These are phyloP conservation scores for Scopulariopsis brevicaulis DNA, from an alignment of 2,329 filamentous ascomycete genomes.

Conservation along the genomic window DNA sequence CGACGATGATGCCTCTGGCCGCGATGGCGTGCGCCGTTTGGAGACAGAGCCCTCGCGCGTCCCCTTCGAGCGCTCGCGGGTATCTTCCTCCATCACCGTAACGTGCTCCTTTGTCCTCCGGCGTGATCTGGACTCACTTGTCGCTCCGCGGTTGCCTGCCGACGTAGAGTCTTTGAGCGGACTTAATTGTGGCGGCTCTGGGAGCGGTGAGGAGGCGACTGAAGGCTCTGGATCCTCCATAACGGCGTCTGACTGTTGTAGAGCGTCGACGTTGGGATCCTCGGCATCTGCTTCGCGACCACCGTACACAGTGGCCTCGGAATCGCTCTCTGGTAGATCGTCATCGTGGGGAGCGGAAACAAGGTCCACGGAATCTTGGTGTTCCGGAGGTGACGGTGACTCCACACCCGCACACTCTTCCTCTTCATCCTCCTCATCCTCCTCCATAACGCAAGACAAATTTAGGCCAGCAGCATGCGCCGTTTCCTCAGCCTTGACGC, in stretches of 20 bases:
- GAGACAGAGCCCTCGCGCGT: not conserved
- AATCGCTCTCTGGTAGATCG: conserved; percentile 16
- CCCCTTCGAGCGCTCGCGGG: conserved; percentile 24
- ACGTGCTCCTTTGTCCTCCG: conserved; percentile 25
- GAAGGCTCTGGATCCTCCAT: conserved; percentile 11
- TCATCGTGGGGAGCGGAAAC: not conserved
- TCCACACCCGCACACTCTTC: conserved; percentile 4
- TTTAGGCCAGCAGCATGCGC: conserved; percentile 18
- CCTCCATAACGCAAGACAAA: conserved; percentile 35
- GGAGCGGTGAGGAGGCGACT: conserved; percentile 31
- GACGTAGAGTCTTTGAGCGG: conserved; percentile 40
- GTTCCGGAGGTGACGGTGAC: not conserved
- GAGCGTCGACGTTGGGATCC: conserved; percentile 31
- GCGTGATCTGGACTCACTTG: conserved; percentile 8
- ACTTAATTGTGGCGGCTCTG: conserved; percentile 32
- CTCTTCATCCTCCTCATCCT: conserved; percentile 20
- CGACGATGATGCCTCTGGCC: not conserved
- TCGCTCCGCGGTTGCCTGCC: conserved; percentile 32
- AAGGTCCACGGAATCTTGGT: not conserved
- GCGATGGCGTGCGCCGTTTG: not conserved
- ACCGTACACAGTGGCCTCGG: conserved; percentile 27
- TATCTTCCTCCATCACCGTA: conserved; percentile 35
- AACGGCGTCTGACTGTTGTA: conserved; percentile 28
- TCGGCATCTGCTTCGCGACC: conserved; percentile 27
- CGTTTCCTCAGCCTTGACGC: conserved; percentile 38